These are phyloP conservation scores for Curvularia spicifera DNA, from an alignment of 2,329 filamentous ascomycete genomes.

Conservation along the genomic window DNA sequence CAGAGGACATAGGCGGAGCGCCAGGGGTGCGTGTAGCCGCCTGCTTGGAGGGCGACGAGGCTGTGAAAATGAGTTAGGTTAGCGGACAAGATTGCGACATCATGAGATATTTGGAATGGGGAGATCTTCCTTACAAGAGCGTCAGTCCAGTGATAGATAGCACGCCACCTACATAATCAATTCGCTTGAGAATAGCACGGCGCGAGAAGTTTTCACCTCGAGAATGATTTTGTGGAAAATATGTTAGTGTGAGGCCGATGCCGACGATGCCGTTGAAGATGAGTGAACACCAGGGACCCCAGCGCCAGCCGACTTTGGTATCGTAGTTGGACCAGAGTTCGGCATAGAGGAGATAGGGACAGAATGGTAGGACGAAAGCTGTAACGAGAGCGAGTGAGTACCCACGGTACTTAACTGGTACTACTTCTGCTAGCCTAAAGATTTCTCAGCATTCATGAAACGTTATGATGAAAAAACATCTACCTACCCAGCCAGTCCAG, in stretches of 20 bases:
- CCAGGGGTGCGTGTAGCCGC: background rate
- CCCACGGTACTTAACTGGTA: background rate
- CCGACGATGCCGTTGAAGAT: background rate
- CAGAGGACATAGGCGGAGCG: background rate
- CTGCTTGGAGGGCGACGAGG: background rate
- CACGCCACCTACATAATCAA: background rate
- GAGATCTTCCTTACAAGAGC: background rate
- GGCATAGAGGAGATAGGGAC: background rate
- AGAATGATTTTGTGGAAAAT: background rate
- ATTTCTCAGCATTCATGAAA: background rate
- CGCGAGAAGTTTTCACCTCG: background rate
- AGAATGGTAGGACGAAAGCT: background rate
- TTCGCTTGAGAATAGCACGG: background rate
- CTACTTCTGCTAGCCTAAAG: background rate
- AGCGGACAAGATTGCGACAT: background rate
- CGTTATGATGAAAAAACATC: background rate
- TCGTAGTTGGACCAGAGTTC: background rate
- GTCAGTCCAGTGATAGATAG: background rate
- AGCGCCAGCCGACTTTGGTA: background rate
- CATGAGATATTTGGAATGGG: background rate
- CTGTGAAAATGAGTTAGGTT: background rate
- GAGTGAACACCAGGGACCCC: background rate
- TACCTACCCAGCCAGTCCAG: background rate
- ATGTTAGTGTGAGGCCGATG: background rate
- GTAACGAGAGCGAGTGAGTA: background rate